These are phyloP conservation scores for Botryotinia calthae DNA, from an alignment of 2,329 filamentous ascomycete genomes.

Conservation along the genomic window DNA sequence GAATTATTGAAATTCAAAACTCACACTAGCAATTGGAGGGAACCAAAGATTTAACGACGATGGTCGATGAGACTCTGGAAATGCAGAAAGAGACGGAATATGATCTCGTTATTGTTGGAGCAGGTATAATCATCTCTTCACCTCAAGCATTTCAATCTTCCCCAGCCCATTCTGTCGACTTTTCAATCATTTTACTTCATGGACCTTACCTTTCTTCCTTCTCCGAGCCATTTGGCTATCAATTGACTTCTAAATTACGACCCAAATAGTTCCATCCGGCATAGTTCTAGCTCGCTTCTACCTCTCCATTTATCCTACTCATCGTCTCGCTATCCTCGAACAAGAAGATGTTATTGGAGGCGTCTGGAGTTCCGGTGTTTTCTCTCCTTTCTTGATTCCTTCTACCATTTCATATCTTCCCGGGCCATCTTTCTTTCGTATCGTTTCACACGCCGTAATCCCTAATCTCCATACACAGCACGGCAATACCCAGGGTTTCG, in stretches of 20 bases:
- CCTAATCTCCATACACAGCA: conserved; percentile 22
- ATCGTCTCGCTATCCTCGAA: background rate
- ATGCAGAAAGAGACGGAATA: background rate
- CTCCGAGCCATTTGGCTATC: background rate
- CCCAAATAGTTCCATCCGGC: background rate
- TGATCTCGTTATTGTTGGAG: background rate
- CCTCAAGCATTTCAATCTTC: background rate
- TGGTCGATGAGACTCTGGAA: background rate
- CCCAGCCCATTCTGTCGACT: background rate
- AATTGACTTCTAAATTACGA: background rate
- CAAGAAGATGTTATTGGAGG: background rate
- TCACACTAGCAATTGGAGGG: background rate
- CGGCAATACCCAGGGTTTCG: conserved; percentile 36
- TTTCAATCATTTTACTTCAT: background rate
- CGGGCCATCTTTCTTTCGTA: too few relatives aligned
- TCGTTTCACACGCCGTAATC: background rate
- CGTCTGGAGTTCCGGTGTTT: background rate
- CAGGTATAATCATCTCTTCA: background rate
- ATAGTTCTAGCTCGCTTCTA: background rate
- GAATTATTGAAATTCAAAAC: background rate
- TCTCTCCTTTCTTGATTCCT: background rate
- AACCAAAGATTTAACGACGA: background rate
- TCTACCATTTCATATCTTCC: background rate
- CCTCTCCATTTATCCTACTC: background rate
- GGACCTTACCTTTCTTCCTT: background rate